Evolutionary conservation across 2,329 filamentous ascomycete genomes (phyloP).

Genomic region (Chrysoporthe puriensis): DNA sequence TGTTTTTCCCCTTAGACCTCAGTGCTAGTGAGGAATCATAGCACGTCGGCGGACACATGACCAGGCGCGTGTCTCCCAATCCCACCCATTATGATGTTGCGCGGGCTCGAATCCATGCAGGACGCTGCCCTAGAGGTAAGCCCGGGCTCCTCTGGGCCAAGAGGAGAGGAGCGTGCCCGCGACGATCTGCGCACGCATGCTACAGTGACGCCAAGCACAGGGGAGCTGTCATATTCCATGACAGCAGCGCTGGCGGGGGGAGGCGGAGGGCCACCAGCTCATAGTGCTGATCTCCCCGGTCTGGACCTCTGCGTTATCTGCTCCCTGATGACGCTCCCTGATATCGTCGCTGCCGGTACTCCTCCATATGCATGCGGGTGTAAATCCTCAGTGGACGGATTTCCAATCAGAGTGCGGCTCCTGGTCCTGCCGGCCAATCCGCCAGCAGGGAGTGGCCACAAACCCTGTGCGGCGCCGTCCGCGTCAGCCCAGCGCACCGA

Average conservation of each 20-base stretch:
- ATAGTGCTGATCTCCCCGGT: background rate
- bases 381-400: background rate
- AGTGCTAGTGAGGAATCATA: background rate
- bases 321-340: background rate
- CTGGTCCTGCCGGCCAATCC: background rate
- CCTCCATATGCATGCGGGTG: background rate
- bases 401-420: background rate
- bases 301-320: background rate
- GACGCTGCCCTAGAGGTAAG: no score
- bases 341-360: background rate
- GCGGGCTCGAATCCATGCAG: no score
- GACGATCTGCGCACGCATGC: background rate
- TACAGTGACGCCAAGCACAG: background rate
- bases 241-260: no score
- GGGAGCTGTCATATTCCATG: background rate
- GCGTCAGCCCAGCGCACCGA: constrained; percentile 16
- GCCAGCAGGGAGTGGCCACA: no score
- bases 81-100: no score
- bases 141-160: no score
- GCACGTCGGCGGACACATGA: no score
- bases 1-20: background rate
- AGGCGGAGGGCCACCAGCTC: background rate
- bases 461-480: constrained; percentile 7
- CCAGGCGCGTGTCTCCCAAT: no score
- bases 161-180: no score